Evolutionary conservation across 345 rosid genomes (phyloP), one percentile per base, ranked within the genome.

Genomic region (Ailanthus altissimus): DNA sequence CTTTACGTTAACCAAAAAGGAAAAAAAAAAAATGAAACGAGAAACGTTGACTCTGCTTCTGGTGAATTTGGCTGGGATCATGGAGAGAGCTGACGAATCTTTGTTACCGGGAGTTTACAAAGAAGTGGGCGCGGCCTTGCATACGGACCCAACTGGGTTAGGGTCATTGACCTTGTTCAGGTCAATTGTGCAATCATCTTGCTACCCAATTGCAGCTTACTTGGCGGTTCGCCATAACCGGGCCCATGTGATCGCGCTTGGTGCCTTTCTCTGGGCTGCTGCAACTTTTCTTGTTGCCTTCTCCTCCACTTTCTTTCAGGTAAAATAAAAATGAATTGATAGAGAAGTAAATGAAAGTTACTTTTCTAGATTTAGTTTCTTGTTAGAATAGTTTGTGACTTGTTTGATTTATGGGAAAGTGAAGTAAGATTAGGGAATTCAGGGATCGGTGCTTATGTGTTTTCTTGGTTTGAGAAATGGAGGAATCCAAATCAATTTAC

Each of bases 21-120:
- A 9, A 18, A 2, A 18, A 7, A 18, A 6, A 13, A 28, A 4
- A 20, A 89, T 93, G 97, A 91, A 86, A 68, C 79, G 90, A 47
- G 96, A 90, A 78, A 78, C 86, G 72, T 23, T 90, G 81, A 93
- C 94, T 56, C 78, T 93, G 79, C 23, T 88, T 69, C 94, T 95
- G 66, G 97, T 93, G 80, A 91, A 95, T 81, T 83, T 95, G 10
- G 98, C 97, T 2, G 92, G 89, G 61, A 91, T 95, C 67, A 89
- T 93, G 99, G 94, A 95, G 84, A 84, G 93, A 81, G 96, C 99
- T 5, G 99, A 95, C 67, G 97, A 95, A 78, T 91, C 98, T 4
- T 73, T 95, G 47, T 86, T 93, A 67, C 98, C 98, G 1, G 94
- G 98, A 16, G 99, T 95, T 25, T 93, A 93, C 85, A 90, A 85